Base-by-base conservation (phyloP, 2,329 filamentous ascomycete genomes). In the Sporothrix schenckii region DNA sequence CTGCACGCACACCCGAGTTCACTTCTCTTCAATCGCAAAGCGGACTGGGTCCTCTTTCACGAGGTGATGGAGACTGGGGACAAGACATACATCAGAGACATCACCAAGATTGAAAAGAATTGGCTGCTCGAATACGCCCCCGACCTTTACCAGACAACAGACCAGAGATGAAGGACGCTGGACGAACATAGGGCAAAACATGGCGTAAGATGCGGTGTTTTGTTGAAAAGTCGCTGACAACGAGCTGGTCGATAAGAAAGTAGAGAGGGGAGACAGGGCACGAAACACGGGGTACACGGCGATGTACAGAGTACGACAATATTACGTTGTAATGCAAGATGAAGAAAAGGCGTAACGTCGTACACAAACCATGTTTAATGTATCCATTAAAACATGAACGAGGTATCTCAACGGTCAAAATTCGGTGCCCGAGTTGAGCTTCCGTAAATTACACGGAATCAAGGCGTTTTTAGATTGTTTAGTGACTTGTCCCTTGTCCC, bases 21-120 rank as follows among this genome's bases (percentile, higher is more conserved):
- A 52, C 81, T 98, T 75, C 93, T 98, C 89, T 98, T 98, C 83
- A 97, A 97, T 79, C 89, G 94, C 70, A 97, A 96, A 82, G 93
- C 93, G 13, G 93, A 97, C 74, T 98, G 94, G 93, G 93, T 98
- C 11, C 87, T 99, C 47, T 99, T 97, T 77, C 91, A 96, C 76
- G 94, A 97, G 81, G 88, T 97, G 50, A 88, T 97, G 84, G 92
- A 98, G 81, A 96, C 92, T 4, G 88, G 91, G 11, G 88, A 87
- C 73, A 98, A 98, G 84, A 93, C 88, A 0, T 98, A 91, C 78
- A 96, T 99, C 75, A 86, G 93, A 69, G 94, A 98, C 79, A 83
- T 98, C 71, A 95, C 90, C n/a, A 95, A 92, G 82, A 92, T 98
- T 76, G 92, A 97, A 78, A 97, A 93, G 84, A 84, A 83, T n/a